phyloP scores from a whole-genome alignment of 148 eudicot species.

The Amaranthus palmeri region DNA sequence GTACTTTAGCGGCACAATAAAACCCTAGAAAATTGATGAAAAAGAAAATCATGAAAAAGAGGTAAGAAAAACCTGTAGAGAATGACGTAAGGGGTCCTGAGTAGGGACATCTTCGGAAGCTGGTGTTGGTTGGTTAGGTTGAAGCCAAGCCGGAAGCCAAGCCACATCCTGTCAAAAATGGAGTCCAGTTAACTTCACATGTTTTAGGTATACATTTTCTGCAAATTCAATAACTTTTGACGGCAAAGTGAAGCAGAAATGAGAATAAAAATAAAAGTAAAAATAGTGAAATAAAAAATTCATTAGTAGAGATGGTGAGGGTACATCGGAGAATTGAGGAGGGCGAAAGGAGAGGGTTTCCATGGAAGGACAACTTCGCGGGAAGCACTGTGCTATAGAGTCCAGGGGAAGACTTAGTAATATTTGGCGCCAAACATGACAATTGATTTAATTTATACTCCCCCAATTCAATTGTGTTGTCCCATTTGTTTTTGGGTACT shows the following conservation, averaged over 20 bases:
- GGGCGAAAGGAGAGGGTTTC: slow-evolving; percentile 30
- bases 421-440: no score
- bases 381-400: no score
- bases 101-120: neutral
- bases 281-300: neutral
- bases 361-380: slow-evolving; percentile 5
- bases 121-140: slow-evolving; percentile 18
- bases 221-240: neutral
- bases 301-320: neutral
- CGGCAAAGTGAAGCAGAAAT: neutral
- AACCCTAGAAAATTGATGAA: neutral
- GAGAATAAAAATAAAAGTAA: neutral
- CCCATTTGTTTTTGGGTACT: no score
- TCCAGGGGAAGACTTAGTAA: no score
- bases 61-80: slow-evolving; percentile 21
- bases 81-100: neutral
- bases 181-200: neutral
- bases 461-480: no score
- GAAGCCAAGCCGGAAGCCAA: slow-evolving; percentile 42
- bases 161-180: slow-evolving; percentile 25
- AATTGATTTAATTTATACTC: no score
- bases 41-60: neutral
- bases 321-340: slow-evolving; percentile 43
- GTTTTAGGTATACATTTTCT: neutral
- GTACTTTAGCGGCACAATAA: neutral